A percentile compares a stretch with the other conserved stretches of the same genome.
phyloP scores from a whole-genome alignment of 2,329 filamentous ascomycete species.

The Dothiorella sarmentorum region DNA sequence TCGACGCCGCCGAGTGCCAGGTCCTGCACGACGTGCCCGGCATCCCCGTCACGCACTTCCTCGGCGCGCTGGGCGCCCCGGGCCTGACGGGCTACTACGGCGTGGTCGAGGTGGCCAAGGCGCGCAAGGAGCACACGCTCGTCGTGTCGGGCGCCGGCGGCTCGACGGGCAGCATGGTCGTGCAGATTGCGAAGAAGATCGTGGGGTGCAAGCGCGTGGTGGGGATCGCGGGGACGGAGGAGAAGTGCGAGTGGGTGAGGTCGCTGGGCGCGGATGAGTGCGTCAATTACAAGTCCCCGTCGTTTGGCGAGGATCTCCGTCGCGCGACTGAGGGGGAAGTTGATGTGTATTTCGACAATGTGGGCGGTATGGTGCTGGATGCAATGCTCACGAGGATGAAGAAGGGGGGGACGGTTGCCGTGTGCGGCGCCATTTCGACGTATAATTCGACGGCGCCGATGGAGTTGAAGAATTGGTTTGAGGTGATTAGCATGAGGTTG shows the following conservation, averaged over 20 bases:
- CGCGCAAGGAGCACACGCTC: conserved; percentile 68
- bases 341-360: conserved; percentile 52
- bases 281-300: conserved; percentile 52
- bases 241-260: conserved; percentile 50
- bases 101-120: conserved; percentile 63
- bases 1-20: conserved; percentile 40
- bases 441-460: conserved; percentile 36
- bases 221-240: conserved; percentile 51
- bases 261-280: conserved; percentile 52
- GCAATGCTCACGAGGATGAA: conserved; percentile 44
- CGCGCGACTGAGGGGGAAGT: conserved; percentile 48
- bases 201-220: conserved; percentile 43
- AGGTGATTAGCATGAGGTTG: conserved; percentile 42
- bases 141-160: conserved; percentile 76
- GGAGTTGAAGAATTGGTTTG: conserved; percentile 40
- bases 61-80: conserved; percentile 48
- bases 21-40: conserved; percentile 34
- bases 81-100: conserved; percentile 75
- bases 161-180: conserved; percentile 71
- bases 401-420: conserved; percentile 39
- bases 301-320: conserved; percentile 46
- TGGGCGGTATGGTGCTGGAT: conserved; percentile 48
- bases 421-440: conserved; percentile 43
- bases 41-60: conserved; percentile 43
- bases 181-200: conserved; percentile 53